A percentile compares a stretch with the other conserved stretches of the same genome.
phyloP scores from a whole-genome alignment of 1,284 basidiomycete genomes.

The Phaffia rhodozyma region DNA sequence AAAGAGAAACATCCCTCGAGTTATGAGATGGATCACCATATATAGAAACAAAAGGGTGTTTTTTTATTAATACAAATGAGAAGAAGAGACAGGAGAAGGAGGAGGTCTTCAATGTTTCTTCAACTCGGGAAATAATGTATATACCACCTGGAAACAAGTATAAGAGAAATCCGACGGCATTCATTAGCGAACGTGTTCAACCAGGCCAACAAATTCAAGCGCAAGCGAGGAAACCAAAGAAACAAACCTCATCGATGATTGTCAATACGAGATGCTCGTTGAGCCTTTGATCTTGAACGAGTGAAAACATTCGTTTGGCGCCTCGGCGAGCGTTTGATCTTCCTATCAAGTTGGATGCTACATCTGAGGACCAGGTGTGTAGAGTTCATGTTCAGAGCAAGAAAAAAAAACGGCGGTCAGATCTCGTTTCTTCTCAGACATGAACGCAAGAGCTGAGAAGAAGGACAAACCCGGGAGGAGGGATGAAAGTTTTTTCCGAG shows the following conservation, averaged over 20 bases:
- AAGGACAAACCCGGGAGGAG: constrained; percentile 65
- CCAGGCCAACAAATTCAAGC: background rate
- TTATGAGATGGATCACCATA: no score
- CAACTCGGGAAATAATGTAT: constrained; percentile 16
- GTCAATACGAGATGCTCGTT: constrained; percentile 85
- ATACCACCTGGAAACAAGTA: constrained; percentile 8
- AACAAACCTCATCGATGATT: constrained; percentile 67
- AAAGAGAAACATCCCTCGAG: no score
- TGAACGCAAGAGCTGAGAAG: no score
- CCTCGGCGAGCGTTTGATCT: constrained; percentile 83
- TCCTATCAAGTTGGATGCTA: constrained; percentile 93
- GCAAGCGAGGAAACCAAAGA: background rate
- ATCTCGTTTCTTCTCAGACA: no score
- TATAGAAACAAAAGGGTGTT: no score
- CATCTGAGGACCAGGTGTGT: constrained; percentile 42
- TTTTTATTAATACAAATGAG: no score
- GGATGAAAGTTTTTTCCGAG: constrained; percentile 72
- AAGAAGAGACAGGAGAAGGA: no score
- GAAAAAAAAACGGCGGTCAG: background rate
- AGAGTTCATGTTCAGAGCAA: no score
- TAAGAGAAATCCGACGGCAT: background rate
- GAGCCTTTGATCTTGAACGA: constrained; percentile 78
- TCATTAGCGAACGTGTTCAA: background rate
- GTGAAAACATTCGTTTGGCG: constrained; percentile 77
- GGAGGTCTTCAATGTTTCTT: no score